A percentile compares a stretch with the other conserved stretches of the same genome.
Conservation (phyloP, 495 filamentous ascomycete species). For the Aspergillus nanangensis region DNA sequence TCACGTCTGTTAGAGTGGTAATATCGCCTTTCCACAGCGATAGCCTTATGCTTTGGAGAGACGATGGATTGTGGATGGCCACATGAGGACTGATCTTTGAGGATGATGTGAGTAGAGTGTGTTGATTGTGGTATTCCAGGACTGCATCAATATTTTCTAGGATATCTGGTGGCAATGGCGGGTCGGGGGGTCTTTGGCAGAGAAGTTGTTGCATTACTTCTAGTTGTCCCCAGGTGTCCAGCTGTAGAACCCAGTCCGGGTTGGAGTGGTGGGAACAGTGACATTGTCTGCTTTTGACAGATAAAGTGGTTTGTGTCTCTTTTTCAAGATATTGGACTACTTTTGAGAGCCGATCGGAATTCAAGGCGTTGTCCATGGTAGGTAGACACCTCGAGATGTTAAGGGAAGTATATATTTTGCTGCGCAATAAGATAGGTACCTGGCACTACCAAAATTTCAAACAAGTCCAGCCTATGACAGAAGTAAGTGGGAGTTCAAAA, state of each 20-base stretch:
- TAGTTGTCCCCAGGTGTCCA: slow-evolving; percentile 16
- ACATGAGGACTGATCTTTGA: slow-evolving; percentile 3
- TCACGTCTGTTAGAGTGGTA: slow-evolving; percentile 16
- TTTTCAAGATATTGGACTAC: background rate
- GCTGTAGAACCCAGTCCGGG: slow-evolving; percentile 4
- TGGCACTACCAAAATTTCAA: no score
- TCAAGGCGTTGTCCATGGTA: background rate
- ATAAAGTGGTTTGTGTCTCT: background rate
- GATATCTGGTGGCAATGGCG: slow-evolving; percentile 1
- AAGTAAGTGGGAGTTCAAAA: no score
- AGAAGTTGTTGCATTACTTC: slow-evolving; percentile 9
- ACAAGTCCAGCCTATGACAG: no score
- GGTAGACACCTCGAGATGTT: background rate
- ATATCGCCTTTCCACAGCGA: slow-evolving; percentile 24
- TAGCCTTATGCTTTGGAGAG: background rate
- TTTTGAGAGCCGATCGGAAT: background rate
- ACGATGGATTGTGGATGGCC: background rate
- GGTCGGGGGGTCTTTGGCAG: slow-evolving; percentile 9
- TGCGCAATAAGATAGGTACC: no score
- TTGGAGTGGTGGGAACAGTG: background rate
- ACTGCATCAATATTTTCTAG: slow-evolving; percentile 14
- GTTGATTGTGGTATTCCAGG: slow-evolving; percentile 11
- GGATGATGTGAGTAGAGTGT: slow-evolving; percentile 13
- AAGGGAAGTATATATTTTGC: background rate
- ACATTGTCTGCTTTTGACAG: no score